Evolutionary conservation across 2,329 filamentous ascomycete genomes (phyloP), one percentile per base, ranked within the genome.

Genomic region (Botrytis aclada): DNA sequence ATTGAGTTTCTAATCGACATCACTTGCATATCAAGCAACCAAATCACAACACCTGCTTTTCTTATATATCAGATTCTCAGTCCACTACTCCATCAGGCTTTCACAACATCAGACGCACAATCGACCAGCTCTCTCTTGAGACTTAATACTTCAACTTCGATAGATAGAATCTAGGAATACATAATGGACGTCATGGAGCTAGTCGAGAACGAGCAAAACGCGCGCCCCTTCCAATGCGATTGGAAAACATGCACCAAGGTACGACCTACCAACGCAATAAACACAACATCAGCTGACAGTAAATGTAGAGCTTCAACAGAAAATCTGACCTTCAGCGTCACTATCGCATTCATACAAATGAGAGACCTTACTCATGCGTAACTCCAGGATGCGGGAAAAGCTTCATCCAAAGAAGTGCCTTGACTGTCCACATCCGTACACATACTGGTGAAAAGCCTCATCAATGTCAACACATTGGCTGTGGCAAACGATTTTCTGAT

Each of bases 361-460:
- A 92, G 81, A 84, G 90, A 32, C 90, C 90, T 16, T 92, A 91
- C 80, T 84, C 86, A 43, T 92, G 90, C 82, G 84, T 83, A 72
- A 87, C 84, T 14, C 84, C 85, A 14, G 88, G 86, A 9, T 92
- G 90, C 79, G 88, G 88, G 62, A 92, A 92, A 83, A 89, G 88
- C 81, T 92, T 92, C 81, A 92, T 92, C 76, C 90, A 92, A 78
- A 84, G 89, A 74, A 92, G 90, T 81, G 90, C 90, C 56, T 82
- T 92, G 76, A 92, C 89, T 4, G 90, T 92, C 58, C 90, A 93
- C 80, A 90, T 90, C 72, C 87, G 90, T 75, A 92, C 89, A 20
- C 90, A 92, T 76, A 92, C 89, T 0, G 89, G 90, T 72, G 90
- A 92, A 83, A 93, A 92, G 81, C 90, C 90, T 73, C 89, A 92